A percentile compares a stretch with the other conserved stretches of the same genome.
Conservation (phyloP, 2,329 filamentous ascomycete genomes). For the Canariomyces notabilis region DNA sequence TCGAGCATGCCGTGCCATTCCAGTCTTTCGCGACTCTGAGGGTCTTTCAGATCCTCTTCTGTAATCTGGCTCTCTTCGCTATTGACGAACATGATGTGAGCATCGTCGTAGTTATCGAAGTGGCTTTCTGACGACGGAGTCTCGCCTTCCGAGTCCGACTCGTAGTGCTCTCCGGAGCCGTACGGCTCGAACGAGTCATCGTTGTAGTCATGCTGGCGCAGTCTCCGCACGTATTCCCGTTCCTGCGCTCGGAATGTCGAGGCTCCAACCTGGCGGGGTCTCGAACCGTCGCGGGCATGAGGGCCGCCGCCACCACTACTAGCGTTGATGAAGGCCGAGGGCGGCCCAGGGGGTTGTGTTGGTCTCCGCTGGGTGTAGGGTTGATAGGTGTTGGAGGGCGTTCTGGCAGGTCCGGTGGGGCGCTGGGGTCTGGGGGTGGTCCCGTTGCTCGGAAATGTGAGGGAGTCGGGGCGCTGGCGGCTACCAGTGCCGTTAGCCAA, state of each 20-base stretch:
- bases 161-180: slow-evolving; percentile 57
- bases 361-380: slow-evolving; percentile 57
- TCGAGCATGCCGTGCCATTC: slow-evolving; percentile 99
- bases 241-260: slow-evolving; percentile 70
- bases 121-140: slow-evolving; percentile 80
- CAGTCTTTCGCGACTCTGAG: slow-evolving; percentile 79
- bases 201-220: slow-evolving; percentile 63
- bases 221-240: slow-evolving; percentile 87
- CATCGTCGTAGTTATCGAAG: slow-evolving; percentile 84
- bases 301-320: slow-evolving; percentile 29
- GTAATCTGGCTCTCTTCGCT: slow-evolving; percentile 86
- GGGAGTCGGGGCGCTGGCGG: slow-evolving; percentile 35
- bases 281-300: slow-evolving; percentile 45
- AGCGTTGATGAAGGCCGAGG: slow-evolving; percentile 37
- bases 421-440: slow-evolving; percentile 51
- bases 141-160: slow-evolving; percentile 86
- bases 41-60: slow-evolving; percentile 82
- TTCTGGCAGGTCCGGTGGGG: slow-evolving; percentile 64
- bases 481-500: slow-evolving; percentile 39
- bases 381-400: slow-evolving; percentile 75
- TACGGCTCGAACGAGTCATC: slow-evolving; percentile 73
- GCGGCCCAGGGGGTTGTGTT: slow-evolving; percentile 22
- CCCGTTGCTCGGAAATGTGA: slow-evolving; percentile 29
- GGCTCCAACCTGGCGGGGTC: slow-evolving; percentile 46
- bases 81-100: slow-evolving; percentile 87